A percentile compares a stretch with the other conserved stretches of the same genome.
Evolutionary conservation across 768 basidiomycete genomes (phyloP).

Genomic region (Mycena sanguinolenta): DNA sequence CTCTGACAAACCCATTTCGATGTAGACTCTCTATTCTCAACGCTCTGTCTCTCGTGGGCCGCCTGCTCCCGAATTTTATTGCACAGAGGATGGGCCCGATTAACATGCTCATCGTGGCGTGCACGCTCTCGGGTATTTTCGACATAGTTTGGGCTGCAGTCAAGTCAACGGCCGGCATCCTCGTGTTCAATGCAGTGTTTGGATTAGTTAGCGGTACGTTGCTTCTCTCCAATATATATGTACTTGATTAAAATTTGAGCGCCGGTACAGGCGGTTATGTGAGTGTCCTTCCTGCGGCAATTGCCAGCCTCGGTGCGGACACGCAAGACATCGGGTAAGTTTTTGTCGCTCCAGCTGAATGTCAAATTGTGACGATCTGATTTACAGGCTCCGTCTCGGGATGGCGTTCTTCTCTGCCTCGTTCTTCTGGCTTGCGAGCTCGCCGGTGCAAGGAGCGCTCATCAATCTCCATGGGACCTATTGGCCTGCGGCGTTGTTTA

Average conservation of each 20-base stretch:
- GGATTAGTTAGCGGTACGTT: not conserved
- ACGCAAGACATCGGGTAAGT: not conserved
- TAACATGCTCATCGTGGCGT: no score
- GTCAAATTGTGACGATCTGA: not conserved
- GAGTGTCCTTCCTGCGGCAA: not conserved
- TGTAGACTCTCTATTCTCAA: not conserved
- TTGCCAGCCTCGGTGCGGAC: not conserved
- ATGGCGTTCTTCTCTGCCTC: not conserved
- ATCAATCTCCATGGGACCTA: constrained; percentile 26
- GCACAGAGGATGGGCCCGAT: no score
- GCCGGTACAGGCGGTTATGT: not conserved
- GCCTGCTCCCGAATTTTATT: no score
- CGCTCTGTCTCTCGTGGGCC: no score
- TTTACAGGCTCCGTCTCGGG: not conserved
- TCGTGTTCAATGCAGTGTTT: not conserved
- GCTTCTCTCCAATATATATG: not conserved
- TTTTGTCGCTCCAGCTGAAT: not conserved
- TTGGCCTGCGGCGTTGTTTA: constrained; percentile 35
- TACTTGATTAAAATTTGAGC: no score
- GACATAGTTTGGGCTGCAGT: not conserved
- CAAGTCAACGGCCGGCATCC: not conserved
- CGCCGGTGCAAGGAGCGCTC: constrained; percentile 35
- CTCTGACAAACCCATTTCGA: not conserved
- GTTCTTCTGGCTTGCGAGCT: not conserved
- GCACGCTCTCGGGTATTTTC: not conserved